Percentiles rank a stretch among this genome's conserved stretches.
phyloP scores from a whole-genome alignment of 2,329 filamentous ascomycete species.

The Exophiala spinifera region DNA sequence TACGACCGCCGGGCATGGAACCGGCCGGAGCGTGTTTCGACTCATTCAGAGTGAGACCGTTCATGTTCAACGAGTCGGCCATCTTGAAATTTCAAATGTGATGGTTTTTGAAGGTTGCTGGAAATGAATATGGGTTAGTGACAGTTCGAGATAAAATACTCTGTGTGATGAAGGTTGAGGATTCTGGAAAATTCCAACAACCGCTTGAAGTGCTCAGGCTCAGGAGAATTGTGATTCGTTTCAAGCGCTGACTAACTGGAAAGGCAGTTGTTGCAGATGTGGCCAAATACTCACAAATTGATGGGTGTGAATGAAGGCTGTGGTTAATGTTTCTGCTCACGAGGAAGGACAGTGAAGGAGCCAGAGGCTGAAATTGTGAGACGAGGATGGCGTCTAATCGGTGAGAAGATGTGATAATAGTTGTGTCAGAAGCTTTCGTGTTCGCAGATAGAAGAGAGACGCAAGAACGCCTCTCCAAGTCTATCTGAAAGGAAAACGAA shows the following conservation, averaged over 20 bases:
- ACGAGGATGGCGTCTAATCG: constrained; percentile 18
- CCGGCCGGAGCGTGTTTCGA: constrained; percentile 55
- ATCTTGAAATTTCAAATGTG: constrained; percentile 32
- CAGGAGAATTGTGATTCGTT: neutral
- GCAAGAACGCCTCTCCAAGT: constrained; percentile 31
- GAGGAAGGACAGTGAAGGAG: constrained; percentile 1
- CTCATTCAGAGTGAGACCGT: constrained; percentile 58
- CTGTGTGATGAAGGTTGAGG: neutral
- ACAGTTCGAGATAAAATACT: neutral
- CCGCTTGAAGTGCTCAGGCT: neutral
- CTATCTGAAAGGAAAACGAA: constrained; percentile 31
- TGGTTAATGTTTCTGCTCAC: neutral
- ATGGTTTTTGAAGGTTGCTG: constrained; percentile 5
- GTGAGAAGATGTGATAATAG: constrained; percentile 4
- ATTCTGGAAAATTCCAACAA: neutral
- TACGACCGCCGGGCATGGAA: constrained; percentile 44
- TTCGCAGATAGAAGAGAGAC: constrained; percentile 30
- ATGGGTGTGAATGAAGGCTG: neutral
- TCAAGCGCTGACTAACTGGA: neutral
- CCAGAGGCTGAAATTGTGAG: constrained; percentile 8
- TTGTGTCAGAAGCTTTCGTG: constrained; percentile 22
- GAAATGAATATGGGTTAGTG: neutral
- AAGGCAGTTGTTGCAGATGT: neutral
- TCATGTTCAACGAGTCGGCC: constrained; percentile 57
- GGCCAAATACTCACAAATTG: constrained; percentile 14